Percentiles rank a stretch among this genome's conserved stretches.
These are phyloP conservation scores for Eutrema yunnanense DNA, from an alignment of 345 rosid species.

Conservation along the genomic window DNA sequence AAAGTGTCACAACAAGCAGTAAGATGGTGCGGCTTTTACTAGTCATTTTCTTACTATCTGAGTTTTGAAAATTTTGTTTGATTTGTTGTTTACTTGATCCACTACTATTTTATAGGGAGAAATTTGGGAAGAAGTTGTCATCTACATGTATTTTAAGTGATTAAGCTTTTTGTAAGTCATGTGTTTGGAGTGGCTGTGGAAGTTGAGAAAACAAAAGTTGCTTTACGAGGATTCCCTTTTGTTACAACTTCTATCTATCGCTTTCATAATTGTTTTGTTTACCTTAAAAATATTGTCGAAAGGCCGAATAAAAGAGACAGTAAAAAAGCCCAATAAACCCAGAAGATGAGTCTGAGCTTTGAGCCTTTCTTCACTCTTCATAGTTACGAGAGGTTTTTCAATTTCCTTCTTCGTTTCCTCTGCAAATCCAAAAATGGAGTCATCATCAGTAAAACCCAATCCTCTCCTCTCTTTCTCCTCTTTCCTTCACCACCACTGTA, in stretches of 20 bases:
- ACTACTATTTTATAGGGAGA: background rate
- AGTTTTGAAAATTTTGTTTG: background rate
- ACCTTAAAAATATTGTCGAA: background rate
- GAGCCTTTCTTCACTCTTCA: background rate
- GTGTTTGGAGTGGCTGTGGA: slow-evolving; percentile 9
- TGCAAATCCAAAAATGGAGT: slow-evolving; percentile 41
- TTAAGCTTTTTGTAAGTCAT: slow-evolving; percentile 23
- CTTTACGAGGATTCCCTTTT: background rate
- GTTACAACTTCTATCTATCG: background rate
- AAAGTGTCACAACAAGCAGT: background rate
- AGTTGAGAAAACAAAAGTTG: background rate
- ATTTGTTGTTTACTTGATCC: background rate
- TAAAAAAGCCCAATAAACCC: slow-evolving; percentile 1
- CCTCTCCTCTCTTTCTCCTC: slow-evolving; percentile 61
- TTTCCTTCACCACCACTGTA: slow-evolving; percentile 59
- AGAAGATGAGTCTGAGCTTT: background rate
- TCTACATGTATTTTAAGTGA: slow-evolving; percentile 22
- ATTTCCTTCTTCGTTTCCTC: background rate
- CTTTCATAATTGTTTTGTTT: background rate
- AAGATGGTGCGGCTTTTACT: background rate
- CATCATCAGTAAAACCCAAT: slow-evolving; percentile 41
- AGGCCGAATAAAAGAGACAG: slow-evolving; percentile 2
- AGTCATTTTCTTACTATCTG: background rate
- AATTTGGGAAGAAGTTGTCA: background rate
- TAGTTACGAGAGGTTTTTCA: background rate